A percentile compares a stretch with the other conserved stretches of the same genome.
phyloP scores from a whole-genome alignment of 805 yeast species.

The Metschnikowia proteae region DNA sequence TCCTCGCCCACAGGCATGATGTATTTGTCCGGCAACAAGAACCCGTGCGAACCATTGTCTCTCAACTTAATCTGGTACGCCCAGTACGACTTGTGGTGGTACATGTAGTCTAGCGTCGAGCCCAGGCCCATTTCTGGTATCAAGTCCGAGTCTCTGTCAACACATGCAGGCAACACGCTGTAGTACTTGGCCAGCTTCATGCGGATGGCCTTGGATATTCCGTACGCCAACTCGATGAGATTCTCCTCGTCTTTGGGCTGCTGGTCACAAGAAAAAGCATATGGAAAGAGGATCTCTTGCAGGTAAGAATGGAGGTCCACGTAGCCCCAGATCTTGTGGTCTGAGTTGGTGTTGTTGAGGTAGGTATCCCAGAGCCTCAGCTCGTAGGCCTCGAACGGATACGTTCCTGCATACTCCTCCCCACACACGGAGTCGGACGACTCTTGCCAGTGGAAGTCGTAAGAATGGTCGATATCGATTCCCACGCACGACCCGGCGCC shows the following conservation, averaged over 20 bases:
- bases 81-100: constrained; percentile 76
- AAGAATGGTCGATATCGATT: constrained; percentile 82
- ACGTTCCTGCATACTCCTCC: constrained; percentile 77
- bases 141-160: constrained; percentile 71
- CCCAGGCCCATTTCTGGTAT: constrained; percentile 77
- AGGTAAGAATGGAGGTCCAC: constrained; percentile 83
- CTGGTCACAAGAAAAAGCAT: constrained; percentile 72
- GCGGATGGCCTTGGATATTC: constrained; percentile 71
- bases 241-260: constrained; percentile 79
- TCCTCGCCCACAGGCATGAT: constrained; percentile 78
- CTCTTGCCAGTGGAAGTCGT: constrained; percentile 66
- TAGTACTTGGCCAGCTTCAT: constrained; percentile 59
- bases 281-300: constrained; percentile 78
- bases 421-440: constrained; percentile 70
- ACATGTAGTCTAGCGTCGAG: constrained; percentile 77
- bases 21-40: constrained; percentile 64
- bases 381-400: constrained; percentile 54
- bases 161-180: constrained; percentile 71
- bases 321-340: constrained; percentile 68
- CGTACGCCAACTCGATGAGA: constrained; percentile 75
- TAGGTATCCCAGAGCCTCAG: constrained; percentile 38
- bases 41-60: constrained; percentile 81
- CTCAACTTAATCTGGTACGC: constrained; percentile 80
- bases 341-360: constrained; percentile 41
- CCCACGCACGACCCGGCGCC: constrained; percentile 53